Conservation (phyloP, 306 rosid genomes). For the Arachis hypogaea region DNA sequence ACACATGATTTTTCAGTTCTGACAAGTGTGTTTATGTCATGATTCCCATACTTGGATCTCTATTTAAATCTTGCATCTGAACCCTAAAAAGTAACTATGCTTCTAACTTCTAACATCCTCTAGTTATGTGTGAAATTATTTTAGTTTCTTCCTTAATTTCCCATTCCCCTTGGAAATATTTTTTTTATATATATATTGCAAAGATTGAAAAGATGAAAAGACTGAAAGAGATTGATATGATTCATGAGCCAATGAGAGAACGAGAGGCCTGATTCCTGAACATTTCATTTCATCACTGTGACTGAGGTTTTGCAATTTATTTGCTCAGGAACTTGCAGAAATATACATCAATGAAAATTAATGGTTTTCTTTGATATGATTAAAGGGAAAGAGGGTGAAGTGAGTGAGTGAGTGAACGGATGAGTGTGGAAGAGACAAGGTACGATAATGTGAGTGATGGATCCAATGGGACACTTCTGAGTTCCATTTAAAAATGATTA, state of each 20-base stretch:
- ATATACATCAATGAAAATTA: slow-evolving; percentile 52
- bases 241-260: slow-evolving; percentile 45
- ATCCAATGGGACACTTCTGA: slow-evolving; percentile 67
- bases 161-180: slow-evolving; percentile 33
- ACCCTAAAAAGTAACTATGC: slow-evolving; percentile 44
- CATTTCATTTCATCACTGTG: slow-evolving; percentile 11
- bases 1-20: slow-evolving; percentile 60
- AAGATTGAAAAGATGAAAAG: slow-evolving; percentile 32
- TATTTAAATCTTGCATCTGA: slow-evolving; percentile 33
- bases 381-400: slow-evolving; percentile 32
- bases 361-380: slow-evolving; percentile 34
- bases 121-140: background rate
- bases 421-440: slow-evolving; percentile 41
- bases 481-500: background rate
- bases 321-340: slow-evolving; percentile 47
- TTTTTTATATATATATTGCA: slow-evolving; percentile 4
- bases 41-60: slow-evolving; percentile 40
- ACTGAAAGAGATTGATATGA: slow-evolving; percentile 37
- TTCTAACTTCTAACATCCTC: slow-evolving; percentile 4
- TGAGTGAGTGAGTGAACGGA: slow-evolving; percentile 31
- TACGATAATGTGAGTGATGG: slow-evolving; percentile 48
- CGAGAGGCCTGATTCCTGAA: too few relatives aligned
- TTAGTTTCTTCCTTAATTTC: background rate
- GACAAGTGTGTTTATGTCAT: slow-evolving; percentile 49
- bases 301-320: slow-evolving; percentile 11